Base-by-base conservation (phyloP, 2,329 filamentous ascomycete genomes). In the Paecilomyces sp. region DNA sequence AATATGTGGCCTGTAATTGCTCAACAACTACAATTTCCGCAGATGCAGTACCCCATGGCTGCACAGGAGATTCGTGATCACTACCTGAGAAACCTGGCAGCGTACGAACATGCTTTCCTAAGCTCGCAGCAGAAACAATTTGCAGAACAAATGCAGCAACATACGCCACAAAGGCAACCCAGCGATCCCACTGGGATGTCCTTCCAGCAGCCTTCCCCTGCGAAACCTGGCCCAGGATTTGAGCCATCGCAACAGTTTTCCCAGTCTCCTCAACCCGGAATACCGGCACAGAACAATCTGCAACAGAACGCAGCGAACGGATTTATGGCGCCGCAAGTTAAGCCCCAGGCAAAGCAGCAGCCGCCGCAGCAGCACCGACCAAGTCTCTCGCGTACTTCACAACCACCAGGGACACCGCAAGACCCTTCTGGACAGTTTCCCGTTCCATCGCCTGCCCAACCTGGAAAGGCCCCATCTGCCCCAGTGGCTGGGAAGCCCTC, bases 1-100 rank as follows among this genome's bases (percentile, higher is more conserved):
- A 90, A 91, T 63, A 81, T 82, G 60, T 97, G 94, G 94, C 79
- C 81, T 1, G 83, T 86, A 56, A 80, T 97, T 58, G 87, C 90
- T 1, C 83, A 85, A 60, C 77, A 82, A 31, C 72, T 92, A 55
- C 73, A 76, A 3, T 85, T 91, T 55, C 80, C 80, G 8, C 83
- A 83, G 0, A 80, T 82, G 57, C 88, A 90, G 63, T 77, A 84
- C 58, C 88, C 87, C 1, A 83, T 80, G 9, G 91, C 90, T 0
- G 81, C 85, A 1, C 82, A 84, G 60, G 87, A 94, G 65, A 73
- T 97, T 61, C 79, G 87, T 66, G 81, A 83, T 30, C 82, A 90
- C 6, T 96, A 94, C 73, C 88, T 92, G 67, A 82, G 84, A 36
- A 92, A 92, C 65, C 77, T 97, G 5, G 77, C 83, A 28, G 83